phyloP scores from a whole-genome alignment of 768 basidiomycete genomes.

The Termitomyces sp. region DNA sequence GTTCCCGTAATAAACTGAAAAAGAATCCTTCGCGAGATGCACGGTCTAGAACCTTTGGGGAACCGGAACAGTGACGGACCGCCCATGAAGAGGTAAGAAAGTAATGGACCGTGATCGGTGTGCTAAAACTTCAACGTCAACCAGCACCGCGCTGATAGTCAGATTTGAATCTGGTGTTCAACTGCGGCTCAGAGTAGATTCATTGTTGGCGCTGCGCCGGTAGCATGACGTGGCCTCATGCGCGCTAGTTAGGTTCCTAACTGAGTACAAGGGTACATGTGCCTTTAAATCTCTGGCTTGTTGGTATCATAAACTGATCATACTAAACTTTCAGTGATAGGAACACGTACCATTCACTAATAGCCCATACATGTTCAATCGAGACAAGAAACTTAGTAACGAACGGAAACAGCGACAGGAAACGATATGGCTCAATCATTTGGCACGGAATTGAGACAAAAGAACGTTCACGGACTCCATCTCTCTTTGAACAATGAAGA shows the following conservation, averaged over 20 bases:
- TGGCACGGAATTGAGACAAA: background rate
- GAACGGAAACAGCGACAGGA: background rate
- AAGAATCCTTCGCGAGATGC: background rate
- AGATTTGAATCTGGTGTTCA: background rate
- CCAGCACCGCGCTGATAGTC: background rate
- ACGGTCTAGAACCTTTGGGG: background rate
- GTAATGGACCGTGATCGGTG: background rate
- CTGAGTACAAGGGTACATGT: background rate
- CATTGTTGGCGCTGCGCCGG: background rate
- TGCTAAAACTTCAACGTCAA: background rate
- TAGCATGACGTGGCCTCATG: background rate
- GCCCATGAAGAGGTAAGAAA: background rate
- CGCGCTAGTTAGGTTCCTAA: background rate
- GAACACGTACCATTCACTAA: background rate
- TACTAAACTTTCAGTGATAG: background rate
- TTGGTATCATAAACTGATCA: background rate
- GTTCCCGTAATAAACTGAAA: background rate
- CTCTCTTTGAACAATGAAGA: background rate
- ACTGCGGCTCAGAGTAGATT: background rate
- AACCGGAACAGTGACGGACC: background rate
- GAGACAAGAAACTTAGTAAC: background rate
- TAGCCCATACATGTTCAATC: background rate
- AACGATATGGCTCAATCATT: background rate
- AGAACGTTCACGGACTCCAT: background rate
- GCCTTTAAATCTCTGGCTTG: background rate